Evolutionary conservation across 179 eudicot species (phyloP).

Genomic region (Silene coronaria): DNA sequence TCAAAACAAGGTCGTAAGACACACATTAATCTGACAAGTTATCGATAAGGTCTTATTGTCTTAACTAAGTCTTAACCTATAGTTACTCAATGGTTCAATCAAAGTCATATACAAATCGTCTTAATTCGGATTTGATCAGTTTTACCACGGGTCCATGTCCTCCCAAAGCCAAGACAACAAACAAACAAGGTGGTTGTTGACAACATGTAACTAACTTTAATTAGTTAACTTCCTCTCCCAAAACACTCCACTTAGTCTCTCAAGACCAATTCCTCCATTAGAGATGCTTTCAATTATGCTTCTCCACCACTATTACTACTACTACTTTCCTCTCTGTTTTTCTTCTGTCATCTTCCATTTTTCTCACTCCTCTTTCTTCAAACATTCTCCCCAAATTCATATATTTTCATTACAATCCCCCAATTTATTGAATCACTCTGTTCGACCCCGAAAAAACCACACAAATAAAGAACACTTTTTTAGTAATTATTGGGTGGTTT

Average conservation of each 20-base stretch:
- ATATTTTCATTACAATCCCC: background rate
- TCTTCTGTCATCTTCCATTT: background rate
- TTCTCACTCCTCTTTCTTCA: background rate
- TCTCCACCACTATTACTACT: slow-evolving; percentile 2
- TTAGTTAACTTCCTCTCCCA: background rate
- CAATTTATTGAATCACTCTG: background rate
- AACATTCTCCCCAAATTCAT: background rate
- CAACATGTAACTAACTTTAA: background rate
- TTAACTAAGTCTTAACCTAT: too few relatives aligned
- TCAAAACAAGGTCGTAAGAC: too few relatives aligned
- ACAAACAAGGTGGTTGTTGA: background rate
- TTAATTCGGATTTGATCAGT: background rate
- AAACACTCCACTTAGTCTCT: background rate
- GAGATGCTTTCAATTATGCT: background rate
- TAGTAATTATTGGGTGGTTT: background rate
- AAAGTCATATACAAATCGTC: too few relatives aligned
- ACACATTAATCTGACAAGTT: too few relatives aligned
- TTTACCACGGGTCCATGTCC: background rate
- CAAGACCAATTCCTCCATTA: background rate
- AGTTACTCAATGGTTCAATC: too few relatives aligned
- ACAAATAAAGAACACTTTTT: background rate
- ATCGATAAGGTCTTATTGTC: too few relatives aligned
- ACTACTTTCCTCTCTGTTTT: background rate
- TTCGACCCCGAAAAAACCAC: background rate
- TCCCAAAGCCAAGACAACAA: background rate